Conservation (phyloP, 1,284 basidiomycete genomes). For the Ustilago sp. region DNA sequence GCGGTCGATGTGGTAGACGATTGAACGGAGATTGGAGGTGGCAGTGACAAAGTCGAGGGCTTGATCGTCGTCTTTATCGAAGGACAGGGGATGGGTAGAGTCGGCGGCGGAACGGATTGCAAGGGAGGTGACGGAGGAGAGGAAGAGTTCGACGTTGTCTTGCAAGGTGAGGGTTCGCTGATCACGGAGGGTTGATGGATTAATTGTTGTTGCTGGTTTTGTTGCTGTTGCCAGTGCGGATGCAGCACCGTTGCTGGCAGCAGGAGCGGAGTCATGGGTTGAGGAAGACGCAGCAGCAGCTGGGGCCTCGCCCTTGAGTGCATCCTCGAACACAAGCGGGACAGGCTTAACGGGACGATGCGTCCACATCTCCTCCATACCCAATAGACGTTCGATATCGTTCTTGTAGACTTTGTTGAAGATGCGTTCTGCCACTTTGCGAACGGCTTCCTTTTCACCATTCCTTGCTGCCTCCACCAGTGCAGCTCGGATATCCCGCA, state of each 20-base stretch:
- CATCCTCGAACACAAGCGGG: conserved; percentile 85
- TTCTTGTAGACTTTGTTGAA: conserved; percentile 92
- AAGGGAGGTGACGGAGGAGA: conserved; percentile 79
- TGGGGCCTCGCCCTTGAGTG: conserved; percentile 34
- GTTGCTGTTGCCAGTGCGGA: conserved; percentile 2
- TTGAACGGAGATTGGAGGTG: conserved; percentile 89
- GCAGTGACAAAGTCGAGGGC: conserved; percentile 96
- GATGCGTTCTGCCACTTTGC: conserved; percentile 77
- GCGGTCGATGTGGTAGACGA: conserved; percentile 84
- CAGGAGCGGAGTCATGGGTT: background rate
- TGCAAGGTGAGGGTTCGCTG: conserved; percentile 57
- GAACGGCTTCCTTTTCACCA: conserved; percentile 31
- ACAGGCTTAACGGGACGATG: conserved; percentile 81
- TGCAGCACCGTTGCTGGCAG: background rate
- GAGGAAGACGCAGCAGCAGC: background rate
- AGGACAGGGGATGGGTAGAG: conserved; percentile 79
- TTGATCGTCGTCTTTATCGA: conserved; percentile 98
- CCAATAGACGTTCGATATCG: conserved; percentile 88
- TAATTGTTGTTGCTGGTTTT: background rate
- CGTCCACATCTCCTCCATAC: conserved; percentile 99
- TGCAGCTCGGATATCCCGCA: conserved; percentile 79
- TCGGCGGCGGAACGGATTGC: conserved; percentile 79
- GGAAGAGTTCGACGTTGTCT: conserved; percentile 62
- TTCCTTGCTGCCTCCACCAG: conserved; percentile 62
- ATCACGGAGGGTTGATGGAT: conserved; percentile 48